Evolutionary conservation across 768 basidiomycete species (phyloP).

Genomic region (Lepiota brunneoincarnata): DNA sequence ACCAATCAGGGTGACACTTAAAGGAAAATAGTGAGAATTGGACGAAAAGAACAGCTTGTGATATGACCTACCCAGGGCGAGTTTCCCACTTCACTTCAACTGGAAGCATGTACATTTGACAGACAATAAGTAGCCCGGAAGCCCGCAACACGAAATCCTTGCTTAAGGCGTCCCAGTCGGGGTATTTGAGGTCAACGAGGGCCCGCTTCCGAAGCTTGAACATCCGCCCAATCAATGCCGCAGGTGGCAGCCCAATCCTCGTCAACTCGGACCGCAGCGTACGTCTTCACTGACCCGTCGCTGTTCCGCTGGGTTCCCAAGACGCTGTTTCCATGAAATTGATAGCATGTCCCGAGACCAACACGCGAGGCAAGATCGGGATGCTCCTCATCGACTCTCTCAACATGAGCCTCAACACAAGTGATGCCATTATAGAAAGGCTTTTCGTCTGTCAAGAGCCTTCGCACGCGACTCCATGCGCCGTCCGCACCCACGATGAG

Average conservation of each 20-base stretch:
- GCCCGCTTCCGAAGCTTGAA: neutral
- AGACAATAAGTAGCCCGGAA: conserved; percentile 6
- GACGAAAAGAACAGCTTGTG: neutral
- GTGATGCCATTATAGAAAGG: conserved; percentile 32
- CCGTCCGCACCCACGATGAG: conserved; percentile 31
- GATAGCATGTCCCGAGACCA: conserved; percentile 25
- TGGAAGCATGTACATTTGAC: conserved; percentile 14
- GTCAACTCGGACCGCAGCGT: conserved; percentile 2
- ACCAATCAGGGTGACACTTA: conserved; percentile 19
- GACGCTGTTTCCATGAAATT: conserved; percentile 19
- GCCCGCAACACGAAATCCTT: neutral
- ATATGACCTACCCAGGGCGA: conserved; percentile 3
- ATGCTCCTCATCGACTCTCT: conserved; percentile 14
- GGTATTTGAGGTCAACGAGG: neutral
- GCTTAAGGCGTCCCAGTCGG: conserved; percentile 2
- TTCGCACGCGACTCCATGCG: conserved; percentile 35
- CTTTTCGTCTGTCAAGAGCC: conserved; percentile 24
- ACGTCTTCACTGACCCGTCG: conserved; percentile 11
- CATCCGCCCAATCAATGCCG: conserved; percentile 12
- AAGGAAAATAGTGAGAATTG: neutral
- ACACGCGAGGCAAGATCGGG: conserved; percentile 22
- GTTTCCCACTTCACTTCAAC: conserved; percentile 9
- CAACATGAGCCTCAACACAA: conserved; percentile 15
- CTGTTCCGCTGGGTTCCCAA: conserved; percentile 31
- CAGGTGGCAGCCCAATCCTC: conserved; percentile 12